These are phyloP conservation scores for Cryptosporidium meleagridis DNA, from an alignment of 169 alveolate species.

Conservation along the genomic window DNA sequence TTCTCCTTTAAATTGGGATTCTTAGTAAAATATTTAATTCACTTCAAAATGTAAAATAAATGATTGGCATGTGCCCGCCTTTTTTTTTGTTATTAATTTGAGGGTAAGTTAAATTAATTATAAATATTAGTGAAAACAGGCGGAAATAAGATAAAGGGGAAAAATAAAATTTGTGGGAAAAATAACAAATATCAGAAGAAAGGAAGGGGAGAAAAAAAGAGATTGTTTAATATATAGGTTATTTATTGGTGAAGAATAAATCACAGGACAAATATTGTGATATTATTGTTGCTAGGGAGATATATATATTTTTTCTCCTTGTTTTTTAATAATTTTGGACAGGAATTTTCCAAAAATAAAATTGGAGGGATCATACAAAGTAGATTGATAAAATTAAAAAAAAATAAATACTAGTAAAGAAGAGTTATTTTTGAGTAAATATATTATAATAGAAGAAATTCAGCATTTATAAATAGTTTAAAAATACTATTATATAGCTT, in stretches of 20 bases:
- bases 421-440: background rate
- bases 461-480: background rate
- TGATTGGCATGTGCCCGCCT: conserved; percentile 5
- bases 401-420: background rate
- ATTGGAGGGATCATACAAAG: background rate
- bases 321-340: no score
- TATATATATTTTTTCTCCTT: no score
- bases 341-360: background rate
- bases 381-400: background rate
- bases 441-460: background rate
- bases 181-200: background rate
- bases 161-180: background rate
- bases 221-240: background rate
- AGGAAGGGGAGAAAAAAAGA: background rate
- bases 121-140: background rate
- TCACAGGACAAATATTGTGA: background rate
- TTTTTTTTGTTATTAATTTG: background rate
- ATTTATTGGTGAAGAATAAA: background rate
- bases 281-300: background rate
- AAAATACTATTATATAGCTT: background rate
- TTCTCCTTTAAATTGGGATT: background rate
- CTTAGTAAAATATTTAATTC: no score
- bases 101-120: background rate
- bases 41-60: background rate
- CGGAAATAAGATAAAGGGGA: background rate